A percentile compares a stretch with the other conserved stretches of the same genome.
These are phyloP conservation scores for Xerocomellus amylosporus DNA, from an alignment of 768 basidiomycete species.

Conservation along the genomic window DNA sequence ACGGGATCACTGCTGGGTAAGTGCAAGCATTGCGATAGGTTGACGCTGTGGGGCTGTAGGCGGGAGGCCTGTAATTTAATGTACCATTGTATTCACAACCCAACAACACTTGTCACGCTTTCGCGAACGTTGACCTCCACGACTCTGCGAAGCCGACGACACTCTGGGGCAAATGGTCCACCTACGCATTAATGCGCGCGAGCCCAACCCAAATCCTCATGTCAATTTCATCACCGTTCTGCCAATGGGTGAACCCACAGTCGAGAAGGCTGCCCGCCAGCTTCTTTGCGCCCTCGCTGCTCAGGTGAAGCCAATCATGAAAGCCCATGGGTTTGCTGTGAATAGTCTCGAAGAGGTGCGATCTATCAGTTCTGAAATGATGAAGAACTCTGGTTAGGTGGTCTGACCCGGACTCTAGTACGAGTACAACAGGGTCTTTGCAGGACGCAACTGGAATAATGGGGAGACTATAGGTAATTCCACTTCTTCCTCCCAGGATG, in stretches of 20 bases:
- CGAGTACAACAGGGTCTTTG: conserved; percentile 73
- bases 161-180: conserved; percentile 53
- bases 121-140: not conserved
- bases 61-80: not conserved
- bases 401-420: conserved; percentile 46
- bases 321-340: conserved; percentile 66
- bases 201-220: conserved; percentile 69
- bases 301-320: conserved; percentile 83
- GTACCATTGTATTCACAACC: not conserved
- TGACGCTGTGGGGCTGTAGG: not conserved
- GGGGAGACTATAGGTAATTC: conserved; percentile 72
- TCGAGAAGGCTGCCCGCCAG: conserved; percentile 64
- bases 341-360: conserved; percentile 81
- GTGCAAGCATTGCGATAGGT: conserved; percentile 20
- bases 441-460: conserved; percentile 81
- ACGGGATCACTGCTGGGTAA: conserved; percentile 19
- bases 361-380: not conserved
- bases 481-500: not conserved
- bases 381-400: not conserved
- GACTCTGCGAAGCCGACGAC: not conserved
- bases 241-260: conserved; percentile 37
- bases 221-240: conserved; percentile 75
- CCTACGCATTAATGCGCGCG: conserved; percentile 62
- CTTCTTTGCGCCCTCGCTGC: conserved; percentile 77
- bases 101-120: not conserved